Conservation (phyloP, 2,329 filamentous ascomycete species). For the Chrysoporthe cubensis region DNA sequence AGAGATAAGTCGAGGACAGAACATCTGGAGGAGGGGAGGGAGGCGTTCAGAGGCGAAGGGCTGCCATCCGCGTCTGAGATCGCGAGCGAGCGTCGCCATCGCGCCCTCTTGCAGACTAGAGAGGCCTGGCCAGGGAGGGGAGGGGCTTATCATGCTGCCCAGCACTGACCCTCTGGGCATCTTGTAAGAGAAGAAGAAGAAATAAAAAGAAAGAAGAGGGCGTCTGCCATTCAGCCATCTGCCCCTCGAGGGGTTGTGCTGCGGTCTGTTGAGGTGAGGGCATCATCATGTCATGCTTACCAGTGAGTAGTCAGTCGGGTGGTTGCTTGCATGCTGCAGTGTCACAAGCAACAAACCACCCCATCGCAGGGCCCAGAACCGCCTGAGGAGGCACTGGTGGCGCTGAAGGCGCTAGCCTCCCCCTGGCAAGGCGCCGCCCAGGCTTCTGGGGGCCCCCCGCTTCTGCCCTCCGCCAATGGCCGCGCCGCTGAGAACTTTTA, state of each 20-base stretch:
- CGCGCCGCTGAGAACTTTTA: not conserved
- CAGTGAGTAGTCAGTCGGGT: not conserved
- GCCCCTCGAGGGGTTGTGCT: not conserved
- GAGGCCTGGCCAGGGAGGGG: too few species aligned
- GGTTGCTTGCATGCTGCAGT: not conserved
- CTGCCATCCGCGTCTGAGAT: not conserved
- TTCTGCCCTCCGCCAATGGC: not conserved
- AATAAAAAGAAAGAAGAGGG: not conserved
- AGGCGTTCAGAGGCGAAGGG: not conserved
- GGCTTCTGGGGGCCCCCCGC: not conserved
- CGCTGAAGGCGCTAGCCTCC: not conserved
- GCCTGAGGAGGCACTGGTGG: too few species aligned
- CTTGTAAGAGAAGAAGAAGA: not conserved
- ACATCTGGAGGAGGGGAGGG: not conserved
- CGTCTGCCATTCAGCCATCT: not conserved
- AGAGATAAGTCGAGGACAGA: too few species aligned
- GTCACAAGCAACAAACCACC: not conserved
- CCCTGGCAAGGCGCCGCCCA: not conserved
- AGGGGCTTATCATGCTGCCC: too few species aligned
- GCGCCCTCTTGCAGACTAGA: too few species aligned
- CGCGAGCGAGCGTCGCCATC: too few species aligned
- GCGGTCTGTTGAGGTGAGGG: not conserved
- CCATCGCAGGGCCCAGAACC: too few species aligned
- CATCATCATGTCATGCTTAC: not conserved
- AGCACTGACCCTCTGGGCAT: too few species aligned